Percentiles rank a stretch among this genome's conserved stretches.
These are phyloP conservation scores for Fusarium coicis DNA, from an alignment of 2,329 filamentous ascomycete genomes.

Conservation along the genomic window DNA sequence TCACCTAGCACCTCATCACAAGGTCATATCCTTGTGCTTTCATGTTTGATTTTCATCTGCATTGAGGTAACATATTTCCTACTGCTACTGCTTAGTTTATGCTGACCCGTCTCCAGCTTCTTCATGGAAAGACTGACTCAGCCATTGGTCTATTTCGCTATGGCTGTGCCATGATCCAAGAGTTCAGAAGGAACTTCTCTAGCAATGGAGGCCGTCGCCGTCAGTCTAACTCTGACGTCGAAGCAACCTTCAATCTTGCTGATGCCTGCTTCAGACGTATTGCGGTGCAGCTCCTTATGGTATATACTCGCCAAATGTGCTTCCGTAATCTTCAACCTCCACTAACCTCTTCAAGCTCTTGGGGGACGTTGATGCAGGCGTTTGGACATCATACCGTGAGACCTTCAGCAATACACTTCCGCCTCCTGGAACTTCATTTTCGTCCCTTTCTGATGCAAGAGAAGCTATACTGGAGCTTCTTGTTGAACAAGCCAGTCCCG, in stretches of 20 bases:
- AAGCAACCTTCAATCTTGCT: neutral
- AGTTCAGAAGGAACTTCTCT: neutral
- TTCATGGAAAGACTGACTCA: constrained; percentile 25
- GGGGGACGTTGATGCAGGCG: neutral
- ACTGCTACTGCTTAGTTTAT: accelerated
- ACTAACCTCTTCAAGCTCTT: neutral
- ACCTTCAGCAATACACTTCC: neutral
- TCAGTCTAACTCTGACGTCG: neutral
- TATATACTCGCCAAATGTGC: neutral
- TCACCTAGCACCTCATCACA: neutral
- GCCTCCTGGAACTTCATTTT: neutral
- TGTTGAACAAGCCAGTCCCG: constrained; percentile 18
- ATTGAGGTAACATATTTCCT: neutral
- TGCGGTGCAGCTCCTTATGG: constrained; percentile 14
- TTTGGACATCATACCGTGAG: neutral
- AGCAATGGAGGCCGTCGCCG: accelerated
- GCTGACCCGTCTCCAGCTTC: neutral
- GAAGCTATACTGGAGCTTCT: constrained; percentile 16
- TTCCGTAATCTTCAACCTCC: accelerated
- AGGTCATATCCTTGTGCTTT: constrained; percentile 7
- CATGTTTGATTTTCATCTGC: constrained; percentile 30
- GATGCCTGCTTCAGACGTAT: constrained; percentile 18
- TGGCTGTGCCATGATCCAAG: constrained; percentile 29
- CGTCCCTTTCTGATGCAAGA: constrained; percentile 3
- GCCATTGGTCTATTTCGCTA: constrained; percentile 27